Percentiles rank a stretch among this genome's conserved stretches.
Evolutionary conservation across 768 basidiomycete genomes (phyloP).

Genomic region (Phylloporus arenicola): DNA sequence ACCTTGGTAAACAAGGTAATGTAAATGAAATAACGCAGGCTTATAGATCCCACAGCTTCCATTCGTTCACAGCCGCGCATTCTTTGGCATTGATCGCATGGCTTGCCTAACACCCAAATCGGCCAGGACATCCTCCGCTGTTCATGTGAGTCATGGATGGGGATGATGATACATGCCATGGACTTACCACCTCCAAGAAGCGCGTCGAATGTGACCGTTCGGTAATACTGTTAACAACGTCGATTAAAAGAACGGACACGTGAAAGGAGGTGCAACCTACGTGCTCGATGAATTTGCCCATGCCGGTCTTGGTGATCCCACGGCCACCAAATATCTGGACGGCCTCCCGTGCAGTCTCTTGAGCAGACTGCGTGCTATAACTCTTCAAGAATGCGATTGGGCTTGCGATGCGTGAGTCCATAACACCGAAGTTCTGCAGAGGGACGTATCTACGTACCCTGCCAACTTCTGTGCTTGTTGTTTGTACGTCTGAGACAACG

Average conservation of each 20-base stretch:
- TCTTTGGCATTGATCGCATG: constrained; percentile 67
- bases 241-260: neutral
- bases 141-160: constrained; percentile 1
- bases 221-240: constrained; percentile 29
- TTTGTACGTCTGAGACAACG: constrained; percentile 48
- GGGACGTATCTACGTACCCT: constrained; percentile 41
- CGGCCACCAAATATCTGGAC: constrained; percentile 80
- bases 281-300: constrained; percentile 58
- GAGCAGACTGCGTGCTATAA: constrained; percentile 67
- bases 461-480: constrained; percentile 70
- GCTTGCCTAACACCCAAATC: constrained; percentile 83
- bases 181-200: constrained; percentile 60
- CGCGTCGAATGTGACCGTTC: constrained; percentile 33
- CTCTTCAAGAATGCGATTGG: constrained; percentile 81
- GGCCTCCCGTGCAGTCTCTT: constrained; percentile 77
- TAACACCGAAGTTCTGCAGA: neutral
- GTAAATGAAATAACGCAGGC: too few relatives aligned
- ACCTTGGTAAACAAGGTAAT: too few relatives aligned
- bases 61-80: constrained; percentile 55
- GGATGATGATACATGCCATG: neutral
- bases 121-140: constrained; percentile 69
- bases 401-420: constrained; percentile 25
- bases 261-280: constrained; percentile 22
- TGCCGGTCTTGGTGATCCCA: constrained; percentile 74
- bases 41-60: too few relatives aligned